Percentiles rank a stretch among this genome's conserved stretches.
Conservation (phyloP, 768 basidiomycete species). For the Mycena amicta region DNA sequence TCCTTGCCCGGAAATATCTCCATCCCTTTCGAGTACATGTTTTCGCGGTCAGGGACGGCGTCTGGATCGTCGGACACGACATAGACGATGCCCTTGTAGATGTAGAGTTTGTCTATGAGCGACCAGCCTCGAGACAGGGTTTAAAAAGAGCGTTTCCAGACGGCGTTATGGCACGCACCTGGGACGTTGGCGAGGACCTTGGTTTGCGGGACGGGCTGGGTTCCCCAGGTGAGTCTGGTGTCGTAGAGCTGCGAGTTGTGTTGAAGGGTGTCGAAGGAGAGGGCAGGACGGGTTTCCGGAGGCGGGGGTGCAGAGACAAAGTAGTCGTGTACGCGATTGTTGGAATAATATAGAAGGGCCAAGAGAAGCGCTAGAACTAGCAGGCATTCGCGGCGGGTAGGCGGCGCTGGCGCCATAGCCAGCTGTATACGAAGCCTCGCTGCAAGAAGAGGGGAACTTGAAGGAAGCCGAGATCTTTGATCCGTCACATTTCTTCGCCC, state of each 20-base stretch:
- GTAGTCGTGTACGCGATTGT: constrained; percentile 14
- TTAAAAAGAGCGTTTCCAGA: not conserved
- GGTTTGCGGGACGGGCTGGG: constrained; percentile 53
- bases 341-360: constrained; percentile 49
- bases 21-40: constrained; percentile 55
- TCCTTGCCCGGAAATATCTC: constrained; percentile 47
- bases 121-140: constrained; percentile 11
- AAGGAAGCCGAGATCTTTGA: not conserved
- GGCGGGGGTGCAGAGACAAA: constrained; percentile 7
- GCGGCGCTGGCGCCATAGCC: constrained; percentile 44
- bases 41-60: constrained; percentile 41
- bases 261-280: constrained; percentile 15
- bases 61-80: constrained; percentile 14
- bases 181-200: constrained; percentile 75
- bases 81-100: constrained; percentile 19
- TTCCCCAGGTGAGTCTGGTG: constrained; percentile 42
- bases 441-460: not conserved
- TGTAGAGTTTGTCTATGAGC: constrained; percentile 13
- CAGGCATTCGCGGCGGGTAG: constrained; percentile 58
- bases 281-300: constrained; percentile 6
- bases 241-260: constrained; percentile 18
- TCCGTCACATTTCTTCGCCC: not conserved
- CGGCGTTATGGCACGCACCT: constrained; percentile 47
- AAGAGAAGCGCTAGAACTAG: constrained; percentile 53
- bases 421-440: too few species aligned